Conservation (phyloP, 148 eudicot genomes). For the Simmondsia chinensis region DNA sequence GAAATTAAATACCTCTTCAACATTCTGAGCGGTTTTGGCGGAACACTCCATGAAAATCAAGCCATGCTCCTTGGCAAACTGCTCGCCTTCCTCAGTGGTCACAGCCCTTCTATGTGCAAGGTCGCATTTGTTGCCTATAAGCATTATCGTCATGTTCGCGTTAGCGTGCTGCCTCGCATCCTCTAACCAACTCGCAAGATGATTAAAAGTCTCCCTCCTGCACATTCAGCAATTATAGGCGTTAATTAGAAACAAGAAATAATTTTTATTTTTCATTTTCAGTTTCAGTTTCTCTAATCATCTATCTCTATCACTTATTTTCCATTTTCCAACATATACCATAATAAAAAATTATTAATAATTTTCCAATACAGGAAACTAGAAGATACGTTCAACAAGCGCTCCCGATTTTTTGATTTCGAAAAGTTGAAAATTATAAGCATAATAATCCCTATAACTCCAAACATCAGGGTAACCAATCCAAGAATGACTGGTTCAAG, state of each 20-base stretch:
- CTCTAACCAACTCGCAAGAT: constrained; percentile 39
- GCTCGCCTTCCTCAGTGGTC: constrained; percentile 37
- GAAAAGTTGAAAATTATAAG: too few species aligned
- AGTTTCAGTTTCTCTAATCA: too few species aligned
- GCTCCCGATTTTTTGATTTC: too few species aligned
- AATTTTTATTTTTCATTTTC: too few species aligned
- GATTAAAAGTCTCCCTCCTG: constrained; percentile 45
- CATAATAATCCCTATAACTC: too few species aligned
- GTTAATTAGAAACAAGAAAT: background rate
- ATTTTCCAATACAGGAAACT: too few species aligned
- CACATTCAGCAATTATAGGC: background rate
- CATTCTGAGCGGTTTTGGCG: constrained; percentile 41
- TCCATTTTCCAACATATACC: too few species aligned
- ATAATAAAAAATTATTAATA: too few species aligned
- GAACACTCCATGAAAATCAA: constrained; percentile 39
- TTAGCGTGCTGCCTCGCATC: constrained; percentile 43
- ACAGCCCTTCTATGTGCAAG: constrained; percentile 40
- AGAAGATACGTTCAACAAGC: too few species aligned
- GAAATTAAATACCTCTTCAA: constrained; percentile 27
- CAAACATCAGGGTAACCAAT: too few species aligned
- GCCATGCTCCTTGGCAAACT: constrained; percentile 39
- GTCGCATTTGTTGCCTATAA: constrained; percentile 36
- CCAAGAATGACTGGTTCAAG: too few species aligned
- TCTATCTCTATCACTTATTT: too few species aligned
- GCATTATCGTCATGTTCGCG: constrained; percentile 40